phyloP scores from a whole-genome alignment of 257 asterid genomes.

The Solanum pinnatisectum region DNA sequence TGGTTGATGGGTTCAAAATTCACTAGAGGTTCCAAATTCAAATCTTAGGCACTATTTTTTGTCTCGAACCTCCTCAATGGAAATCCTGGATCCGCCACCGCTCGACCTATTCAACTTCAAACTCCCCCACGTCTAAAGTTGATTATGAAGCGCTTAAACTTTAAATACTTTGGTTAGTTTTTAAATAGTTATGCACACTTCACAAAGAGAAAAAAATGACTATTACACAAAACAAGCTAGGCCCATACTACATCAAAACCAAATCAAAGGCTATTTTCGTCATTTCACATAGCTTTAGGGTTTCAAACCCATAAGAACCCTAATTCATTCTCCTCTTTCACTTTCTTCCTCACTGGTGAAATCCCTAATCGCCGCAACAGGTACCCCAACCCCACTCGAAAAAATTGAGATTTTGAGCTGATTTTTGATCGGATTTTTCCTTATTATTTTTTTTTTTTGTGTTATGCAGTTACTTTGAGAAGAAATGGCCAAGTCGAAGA shows the following conservation, averaged over 20 bases:
- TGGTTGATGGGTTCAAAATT: too few species aligned
- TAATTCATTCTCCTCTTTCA: neutral
- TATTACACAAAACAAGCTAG: neutral
- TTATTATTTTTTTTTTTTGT: neutral
- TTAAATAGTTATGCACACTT: neutral
- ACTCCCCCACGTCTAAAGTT: neutral
- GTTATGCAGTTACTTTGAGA: neutral
- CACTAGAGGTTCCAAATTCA: too few species aligned
- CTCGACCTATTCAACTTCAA: neutral
- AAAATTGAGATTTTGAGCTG: neutral
- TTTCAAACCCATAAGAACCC: neutral
- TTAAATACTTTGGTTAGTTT: neutral
- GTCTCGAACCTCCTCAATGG: too few species aligned
- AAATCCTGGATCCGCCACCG: too few species aligned
- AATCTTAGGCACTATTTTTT: too few species aligned
- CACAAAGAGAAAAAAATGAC: neutral
- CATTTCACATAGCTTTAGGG: neutral
- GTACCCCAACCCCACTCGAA: neutral
- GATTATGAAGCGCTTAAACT: neutral
- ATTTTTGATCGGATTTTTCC: neutral
- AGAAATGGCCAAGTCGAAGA: constrained; percentile 85
- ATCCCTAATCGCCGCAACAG: neutral
- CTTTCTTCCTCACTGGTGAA: neutral
- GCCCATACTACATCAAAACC: neutral
- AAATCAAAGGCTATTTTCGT: neutral